phyloP scores from a whole-genome alignment of 345 rosid genomes.

The sweet orange (Citrus sinensis) region DNA sequence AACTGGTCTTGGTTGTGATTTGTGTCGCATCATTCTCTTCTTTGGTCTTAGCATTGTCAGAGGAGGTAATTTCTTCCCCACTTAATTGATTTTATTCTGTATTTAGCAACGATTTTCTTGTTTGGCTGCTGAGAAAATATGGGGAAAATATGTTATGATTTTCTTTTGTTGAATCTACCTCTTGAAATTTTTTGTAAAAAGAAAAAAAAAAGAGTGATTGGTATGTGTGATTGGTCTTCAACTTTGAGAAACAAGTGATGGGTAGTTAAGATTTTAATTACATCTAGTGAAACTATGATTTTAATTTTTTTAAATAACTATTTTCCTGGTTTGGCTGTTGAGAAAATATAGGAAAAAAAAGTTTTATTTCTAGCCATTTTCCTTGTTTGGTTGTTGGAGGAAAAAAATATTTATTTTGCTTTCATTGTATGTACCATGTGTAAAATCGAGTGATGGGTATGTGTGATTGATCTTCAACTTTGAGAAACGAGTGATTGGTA shows the following conservation, averaged over 20 bases:
- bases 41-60: constrained; percentile 82
- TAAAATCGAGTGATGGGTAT: neutral
- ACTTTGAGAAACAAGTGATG: neutral
- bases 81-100: no score
- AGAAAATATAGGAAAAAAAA: no score
- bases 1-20: constrained; percentile 91
- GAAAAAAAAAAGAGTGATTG: neutral
- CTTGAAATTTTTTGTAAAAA: neutral
- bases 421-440: neutral
- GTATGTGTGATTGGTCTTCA: neutral
- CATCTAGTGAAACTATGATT: neutral
- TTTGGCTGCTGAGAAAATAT: neutral
- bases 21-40: constrained; percentile 90
- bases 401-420: neutral
- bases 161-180: neutral
- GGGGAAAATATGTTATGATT: neutral
- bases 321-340: no score
- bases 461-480: neutral
- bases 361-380: no score
- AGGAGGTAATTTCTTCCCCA: constrained; percentile 53
- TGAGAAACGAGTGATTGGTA: neutral
- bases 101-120: neutral
- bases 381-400: no score
- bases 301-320: no score
- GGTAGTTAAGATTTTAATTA: neutral